phyloP scores from a whole-genome alignment of 805 yeast genomes.

The Metschnikowia corniflorae region DNA sequence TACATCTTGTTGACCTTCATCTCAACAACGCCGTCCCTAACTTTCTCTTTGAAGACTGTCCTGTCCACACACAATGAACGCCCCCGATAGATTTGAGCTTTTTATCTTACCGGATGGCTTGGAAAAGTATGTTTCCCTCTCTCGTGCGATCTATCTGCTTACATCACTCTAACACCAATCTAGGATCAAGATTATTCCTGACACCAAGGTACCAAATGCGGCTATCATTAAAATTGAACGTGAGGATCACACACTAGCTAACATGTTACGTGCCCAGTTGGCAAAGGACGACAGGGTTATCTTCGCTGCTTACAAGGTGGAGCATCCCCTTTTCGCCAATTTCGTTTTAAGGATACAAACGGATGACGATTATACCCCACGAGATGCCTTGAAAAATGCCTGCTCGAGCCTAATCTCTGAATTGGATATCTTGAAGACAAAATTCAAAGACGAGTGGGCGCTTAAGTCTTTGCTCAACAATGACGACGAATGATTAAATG shows the following conservation, averaged over 20 bases:
- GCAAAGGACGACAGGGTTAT: constrained; percentile 84
- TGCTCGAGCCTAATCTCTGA: constrained; percentile 80
- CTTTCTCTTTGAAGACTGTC: background rate
- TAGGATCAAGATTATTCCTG: constrained; percentile 83
- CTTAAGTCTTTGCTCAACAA: constrained; percentile 69
- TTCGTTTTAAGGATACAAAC: constrained; percentile 94
- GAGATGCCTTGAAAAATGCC: constrained; percentile 85
- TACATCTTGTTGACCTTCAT: too few species aligned
- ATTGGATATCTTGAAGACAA: constrained; percentile 66
- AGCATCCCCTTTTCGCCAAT: constrained; percentile 95
- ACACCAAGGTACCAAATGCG: constrained; percentile 92
- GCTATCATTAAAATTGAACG: constrained; percentile 90
- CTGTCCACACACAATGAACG: constrained; percentile 64
- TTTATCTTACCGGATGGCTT: constrained; percentile 97
- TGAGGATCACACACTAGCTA: constrained; percentile 96
- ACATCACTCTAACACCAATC: constrained; percentile 16
- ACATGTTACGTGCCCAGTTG: constrained; percentile 80
- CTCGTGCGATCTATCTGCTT: background rate
- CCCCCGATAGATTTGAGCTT: constrained; percentile 98
- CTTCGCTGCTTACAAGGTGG: constrained; percentile 96
- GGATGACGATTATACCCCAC: constrained; percentile 90
- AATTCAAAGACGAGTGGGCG: constrained; percentile 91
- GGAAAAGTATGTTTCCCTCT: constrained; percentile 59
- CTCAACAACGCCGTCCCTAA: background rate
- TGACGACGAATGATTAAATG: constrained; percentile 32